A percentile compares a stretch with the other conserved stretches of the same genome.
Conservation (phyloP, 2,329 filamentous ascomycete genomes). For the Bipolaris gigantea region DNA sequence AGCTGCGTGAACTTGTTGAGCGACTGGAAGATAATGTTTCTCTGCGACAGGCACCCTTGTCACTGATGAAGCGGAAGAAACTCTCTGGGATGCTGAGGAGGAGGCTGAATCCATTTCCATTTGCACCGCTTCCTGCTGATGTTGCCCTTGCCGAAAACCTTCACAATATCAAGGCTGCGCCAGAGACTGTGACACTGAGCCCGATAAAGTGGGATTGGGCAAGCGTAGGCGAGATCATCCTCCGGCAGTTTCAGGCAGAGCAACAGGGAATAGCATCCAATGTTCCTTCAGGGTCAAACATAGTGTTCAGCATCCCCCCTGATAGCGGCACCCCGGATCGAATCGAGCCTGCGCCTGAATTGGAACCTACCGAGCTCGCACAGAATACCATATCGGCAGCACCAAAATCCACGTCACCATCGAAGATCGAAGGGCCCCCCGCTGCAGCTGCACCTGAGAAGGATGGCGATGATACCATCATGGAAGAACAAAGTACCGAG, state of each 20-base stretch:
- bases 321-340: slow-evolving; percentile 26
- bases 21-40: slow-evolving; percentile 60
- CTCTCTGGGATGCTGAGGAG: slow-evolving; percentile 57
- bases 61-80: slow-evolving; percentile 53
- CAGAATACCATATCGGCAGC: slow-evolving; percentile 9
- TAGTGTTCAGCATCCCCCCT: slow-evolving; percentile 48
- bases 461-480: slow-evolving; percentile 21
- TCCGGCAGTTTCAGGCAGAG: slow-evolving; percentile 49
- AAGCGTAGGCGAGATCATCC: slow-evolving; percentile 53
- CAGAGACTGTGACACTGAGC: slow-evolving; percentile 44
- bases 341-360: background rate
- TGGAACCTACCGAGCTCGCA: slow-evolving; percentile 4
- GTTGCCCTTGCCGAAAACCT: slow-evolving; percentile 28
- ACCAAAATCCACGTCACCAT: slow-evolving; percentile 7
- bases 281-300: slow-evolving; percentile 43
- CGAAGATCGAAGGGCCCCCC: slow-evolving; percentile 4
- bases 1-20: slow-evolving; percentile 48
- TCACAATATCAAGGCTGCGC: slow-evolving; percentile 24
- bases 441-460: slow-evolving; percentile 2
- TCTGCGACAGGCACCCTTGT: slow-evolving; percentile 54
- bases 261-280: slow-evolving; percentile 37
- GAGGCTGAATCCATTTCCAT: slow-evolving; percentile 57
- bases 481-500: slow-evolving; percentile 23
- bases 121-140: slow-evolving; percentile 43
- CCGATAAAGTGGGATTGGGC: slow-evolving; percentile 50